Conservation (phyloP, 768 basidiomycete genomes). For the Chiua virens region DNA sequence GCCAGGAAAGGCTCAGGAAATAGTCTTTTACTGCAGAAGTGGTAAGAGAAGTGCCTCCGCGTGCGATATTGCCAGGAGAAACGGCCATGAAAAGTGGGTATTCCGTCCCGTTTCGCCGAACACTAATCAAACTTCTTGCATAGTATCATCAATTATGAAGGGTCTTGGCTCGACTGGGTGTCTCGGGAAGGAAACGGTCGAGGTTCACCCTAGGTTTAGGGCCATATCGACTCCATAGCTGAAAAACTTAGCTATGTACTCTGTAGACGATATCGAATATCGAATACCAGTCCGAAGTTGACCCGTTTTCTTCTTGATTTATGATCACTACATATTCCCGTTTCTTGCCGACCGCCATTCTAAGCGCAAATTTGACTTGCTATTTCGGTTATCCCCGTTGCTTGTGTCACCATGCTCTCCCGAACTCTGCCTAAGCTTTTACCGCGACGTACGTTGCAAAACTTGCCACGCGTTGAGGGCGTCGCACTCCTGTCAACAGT, state of each 20-base stretch:
- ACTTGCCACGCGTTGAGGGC: slow-evolving; percentile 1
- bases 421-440: slow-evolving; percentile 18
- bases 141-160: slow-evolving; percentile 74
- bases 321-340: no score
- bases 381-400: background rate
- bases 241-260: no score
- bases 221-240: background rate
- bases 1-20: slow-evolving; percentile 65
- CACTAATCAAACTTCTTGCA: background rate
- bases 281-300: no score
- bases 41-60: slow-evolving; percentile 83
- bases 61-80: slow-evolving; percentile 75
- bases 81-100: slow-evolving; percentile 78
- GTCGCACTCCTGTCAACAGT: slow-evolving; percentile 3
- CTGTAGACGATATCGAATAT: no score
- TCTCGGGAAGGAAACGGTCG: slow-evolving; percentile 48
- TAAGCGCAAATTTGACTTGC: background rate
- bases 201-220: slow-evolving; percentile 11
- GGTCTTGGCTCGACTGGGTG: slow-evolving; percentile 89
- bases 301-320: no score
- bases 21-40: slow-evolving; percentile 90
- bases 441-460: slow-evolving; percentile 10
- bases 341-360: background rate
- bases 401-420: slow-evolving; percentile 14
- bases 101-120: background rate